Evolutionary conservation across 2,329 filamentous ascomycete species (phyloP).

Genomic region (Parascedosporium putredinis): DNA sequence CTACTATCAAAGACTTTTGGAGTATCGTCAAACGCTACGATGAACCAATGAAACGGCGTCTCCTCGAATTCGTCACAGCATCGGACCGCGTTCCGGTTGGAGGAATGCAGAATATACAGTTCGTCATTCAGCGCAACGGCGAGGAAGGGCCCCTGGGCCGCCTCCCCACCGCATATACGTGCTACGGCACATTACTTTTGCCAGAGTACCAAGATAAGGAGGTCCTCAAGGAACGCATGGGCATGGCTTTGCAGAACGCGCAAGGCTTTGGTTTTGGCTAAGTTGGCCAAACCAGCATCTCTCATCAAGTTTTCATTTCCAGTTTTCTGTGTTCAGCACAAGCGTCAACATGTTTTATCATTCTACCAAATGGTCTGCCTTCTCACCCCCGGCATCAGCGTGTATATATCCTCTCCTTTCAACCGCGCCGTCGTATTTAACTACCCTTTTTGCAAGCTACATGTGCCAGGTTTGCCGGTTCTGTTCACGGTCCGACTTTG

Average conservation of each 20-base stretch:
- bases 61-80: conserved; percentile 92
- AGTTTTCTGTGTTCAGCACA: no score
- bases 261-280: conserved; percentile 80
- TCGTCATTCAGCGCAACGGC: conserved; percentile 71
- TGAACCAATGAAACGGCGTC: conserved; percentile 57
- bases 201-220: conserved; percentile 69
- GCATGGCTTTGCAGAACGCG: conserved; percentile 78
- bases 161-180: conserved; percentile 83
- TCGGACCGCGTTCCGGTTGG: conserved; percentile 83
- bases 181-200: conserved; percentile 78
- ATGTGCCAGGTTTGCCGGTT: not conserved
- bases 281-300: conserved; percentile 8
- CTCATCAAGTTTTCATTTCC: no score
- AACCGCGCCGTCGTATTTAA: not conserved
- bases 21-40: conserved; percentile 59
- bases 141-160: conserved; percentile 44
- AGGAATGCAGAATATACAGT: conserved; percentile 71
- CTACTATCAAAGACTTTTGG: conserved; percentile 75
- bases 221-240: conserved; percentile 62
- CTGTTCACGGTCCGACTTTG: no score
- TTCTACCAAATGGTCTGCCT: no score
- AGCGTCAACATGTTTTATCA: no score
- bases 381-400: no score
- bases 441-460: not conserved
- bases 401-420: not conserved